phyloP scores from a whole-genome alignment of 1,284 basidiomycete genomes.

The Ceratobasidium sp. region DNA sequence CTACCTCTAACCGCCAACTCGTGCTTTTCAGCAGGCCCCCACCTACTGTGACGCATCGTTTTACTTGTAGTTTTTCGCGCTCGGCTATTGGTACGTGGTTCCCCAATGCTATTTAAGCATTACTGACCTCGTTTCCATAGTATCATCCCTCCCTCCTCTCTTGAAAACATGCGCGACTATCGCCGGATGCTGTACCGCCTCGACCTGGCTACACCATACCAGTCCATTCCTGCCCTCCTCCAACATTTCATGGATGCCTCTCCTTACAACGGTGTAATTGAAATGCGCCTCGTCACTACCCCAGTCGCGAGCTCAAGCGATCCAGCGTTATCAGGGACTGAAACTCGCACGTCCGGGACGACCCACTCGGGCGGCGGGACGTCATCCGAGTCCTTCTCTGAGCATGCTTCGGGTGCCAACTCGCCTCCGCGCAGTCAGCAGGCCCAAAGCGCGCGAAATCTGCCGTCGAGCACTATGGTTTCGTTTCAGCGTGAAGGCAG shows the following conservation, averaged over 20 bases:
- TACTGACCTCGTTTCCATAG: too few species aligned
- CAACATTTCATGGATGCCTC: conserved; percentile 40
- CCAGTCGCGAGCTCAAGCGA: conserved; percentile 39
- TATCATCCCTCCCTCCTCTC: not conserved
- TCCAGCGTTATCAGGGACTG: conserved; percentile 28
- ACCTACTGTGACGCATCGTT: not conserved
- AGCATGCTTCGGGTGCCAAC: conserved; percentile 12
- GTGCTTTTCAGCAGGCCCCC: not conserved
- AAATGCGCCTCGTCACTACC: conserved; percentile 37
- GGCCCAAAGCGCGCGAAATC: conserved; percentile 35
- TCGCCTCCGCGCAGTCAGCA: conserved; percentile 27
- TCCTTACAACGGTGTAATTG: conserved; percentile 28
- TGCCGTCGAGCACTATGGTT: conserved; percentile 35
- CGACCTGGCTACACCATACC: conserved; percentile 40
- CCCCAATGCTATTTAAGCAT: too few species aligned
- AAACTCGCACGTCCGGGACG: conserved; percentile 10
- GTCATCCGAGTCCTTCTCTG: conserved; percentile 16
- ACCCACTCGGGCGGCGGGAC: not conserved
- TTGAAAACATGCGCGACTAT: conserved; percentile 37
- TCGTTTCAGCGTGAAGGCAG: conserved; percentile 37
- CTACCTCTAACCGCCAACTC: not conserved
- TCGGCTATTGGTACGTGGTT: not conserved
- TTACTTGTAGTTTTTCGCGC: not conserved
- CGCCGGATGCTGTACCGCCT: conserved; percentile 40
- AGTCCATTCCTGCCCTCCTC: conserved; percentile 36